Evolutionary conservation across 1,284 basidiomycete species (phyloP).

Genomic region (Ceratobasidium sp.): DNA sequence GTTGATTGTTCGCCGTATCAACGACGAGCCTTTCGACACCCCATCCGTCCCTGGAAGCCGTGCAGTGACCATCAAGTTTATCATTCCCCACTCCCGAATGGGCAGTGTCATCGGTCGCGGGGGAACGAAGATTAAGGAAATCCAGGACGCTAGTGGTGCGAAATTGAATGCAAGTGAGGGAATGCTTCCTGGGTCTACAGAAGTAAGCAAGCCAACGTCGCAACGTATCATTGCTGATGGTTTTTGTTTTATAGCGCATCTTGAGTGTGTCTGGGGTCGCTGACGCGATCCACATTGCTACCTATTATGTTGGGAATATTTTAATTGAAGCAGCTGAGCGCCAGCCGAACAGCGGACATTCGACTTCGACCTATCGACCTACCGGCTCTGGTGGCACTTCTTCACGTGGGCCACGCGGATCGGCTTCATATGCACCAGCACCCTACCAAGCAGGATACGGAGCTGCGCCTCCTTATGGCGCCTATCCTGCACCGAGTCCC

Average conservation of each 20-base stretch:
- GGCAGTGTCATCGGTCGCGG: conserved; percentile 98
- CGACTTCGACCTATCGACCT: conserved; percentile 56
- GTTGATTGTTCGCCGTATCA: conserved; percentile 97
- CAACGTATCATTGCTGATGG: too few relatives aligned
- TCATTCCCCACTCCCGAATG: conserved; percentile 99
- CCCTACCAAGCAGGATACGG: conserved; percentile 31
- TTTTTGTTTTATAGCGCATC: conserved; percentile 75
- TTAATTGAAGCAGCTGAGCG: conserved; percentile 91
- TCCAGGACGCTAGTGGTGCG: conserved; percentile 98
- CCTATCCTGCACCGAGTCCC: conserved; percentile 51
- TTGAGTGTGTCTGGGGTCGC: conserved; percentile 98
- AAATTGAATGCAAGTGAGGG: conserved; percentile 96
- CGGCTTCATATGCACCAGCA: conserved; percentile 68
- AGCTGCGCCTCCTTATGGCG: conserved; percentile 45
- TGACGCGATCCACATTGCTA: conserved; percentile 99
- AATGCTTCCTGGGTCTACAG: conserved; percentile 98
- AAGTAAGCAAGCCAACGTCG: conserved; percentile 65
- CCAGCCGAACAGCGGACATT: conserved; percentile 61
- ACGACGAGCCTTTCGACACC: conserved; percentile 98
- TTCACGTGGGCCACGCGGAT: conserved; percentile 42
- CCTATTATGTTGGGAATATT: conserved; percentile 98
- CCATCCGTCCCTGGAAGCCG: conserved; percentile 97
- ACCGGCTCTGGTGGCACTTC: conserved; percentile 48
- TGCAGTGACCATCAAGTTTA: conserved; percentile 99
- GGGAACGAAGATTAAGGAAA: conserved; percentile 99